These are phyloP conservation scores for Lactarius quietus DNA, from an alignment of 768 basidiomycete genomes.

Conservation along the genomic window DNA sequence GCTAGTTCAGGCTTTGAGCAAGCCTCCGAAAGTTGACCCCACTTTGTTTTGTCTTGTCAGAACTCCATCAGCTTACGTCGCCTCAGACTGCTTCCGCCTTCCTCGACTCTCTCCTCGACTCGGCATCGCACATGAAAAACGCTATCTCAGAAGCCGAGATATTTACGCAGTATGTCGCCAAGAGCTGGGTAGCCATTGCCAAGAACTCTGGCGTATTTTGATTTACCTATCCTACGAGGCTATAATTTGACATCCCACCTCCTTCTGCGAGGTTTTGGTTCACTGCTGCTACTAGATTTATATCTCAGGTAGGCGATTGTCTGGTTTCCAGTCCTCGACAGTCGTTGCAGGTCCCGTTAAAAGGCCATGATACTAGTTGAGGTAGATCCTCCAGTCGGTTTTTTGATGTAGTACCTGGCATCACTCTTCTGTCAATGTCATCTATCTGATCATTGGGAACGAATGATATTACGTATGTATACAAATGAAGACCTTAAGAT, in stretches of 20 bases:
- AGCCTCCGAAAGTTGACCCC: neutral
- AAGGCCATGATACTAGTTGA: too few species aligned
- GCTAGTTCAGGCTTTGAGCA: neutral
- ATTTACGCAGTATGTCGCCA: slow-evolving; percentile 58
- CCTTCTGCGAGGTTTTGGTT: neutral
- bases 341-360: too few species aligned
- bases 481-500: neutral
- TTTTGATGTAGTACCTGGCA: too few species aligned
- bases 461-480: neutral
- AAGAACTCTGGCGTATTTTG: slow-evolving; percentile 59
- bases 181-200: slow-evolving; percentile 69
- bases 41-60: slow-evolving; percentile 29
- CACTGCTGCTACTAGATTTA: neutral
- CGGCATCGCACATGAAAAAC: slow-evolving; percentile 43
- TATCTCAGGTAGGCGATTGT: neutral
- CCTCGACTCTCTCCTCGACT: slow-evolving; percentile 58
- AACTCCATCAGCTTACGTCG: slow-evolving; percentile 80
- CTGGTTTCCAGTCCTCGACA: too few species aligned
- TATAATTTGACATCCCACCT: neutral
- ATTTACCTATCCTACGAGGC: slow-evolving; percentile 21
- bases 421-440: neutral
- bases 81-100: slow-evolving; percentile 63
- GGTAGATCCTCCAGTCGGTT: neutral
- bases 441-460: neutral
- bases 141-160: slow-evolving; percentile 50